Evolutionary conservation across 352 stramenopile species (phyloP).

Genomic region (Pythium vanterpoolii): DNA sequence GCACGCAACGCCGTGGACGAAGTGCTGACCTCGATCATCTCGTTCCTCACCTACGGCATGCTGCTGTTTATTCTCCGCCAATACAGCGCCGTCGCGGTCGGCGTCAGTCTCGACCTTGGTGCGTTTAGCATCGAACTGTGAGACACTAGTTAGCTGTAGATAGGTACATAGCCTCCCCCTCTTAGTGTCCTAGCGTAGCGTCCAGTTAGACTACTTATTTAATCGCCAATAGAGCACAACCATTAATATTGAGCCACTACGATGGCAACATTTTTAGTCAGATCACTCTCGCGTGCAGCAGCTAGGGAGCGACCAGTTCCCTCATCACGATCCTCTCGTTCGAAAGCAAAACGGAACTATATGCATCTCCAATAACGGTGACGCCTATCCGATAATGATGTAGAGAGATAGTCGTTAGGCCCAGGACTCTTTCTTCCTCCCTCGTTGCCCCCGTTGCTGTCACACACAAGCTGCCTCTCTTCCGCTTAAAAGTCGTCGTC

Average conservation of each 20-base stretch:
- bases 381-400: not conserved
- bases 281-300: too few relatives aligned
- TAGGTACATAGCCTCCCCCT: not conserved
- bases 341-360: not conserved
- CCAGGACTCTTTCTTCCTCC: not conserved
- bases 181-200: constrained; percentile 20
- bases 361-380: not conserved
- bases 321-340: too few relatives aligned
- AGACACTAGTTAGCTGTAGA: not conserved
- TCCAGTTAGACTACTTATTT: constrained; percentile 10
- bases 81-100: constrained; percentile 36
- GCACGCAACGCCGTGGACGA: constrained; percentile 33
- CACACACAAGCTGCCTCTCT: not conserved
- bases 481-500: constrained; percentile 43
- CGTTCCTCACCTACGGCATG: constrained; percentile 37
- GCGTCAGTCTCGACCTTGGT: constrained; percentile 36
- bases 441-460: not conserved
- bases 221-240: not conserved
- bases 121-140: constrained; percentile 41
- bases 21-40: constrained; percentile 33
- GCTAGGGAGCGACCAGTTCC: too few relatives aligned
- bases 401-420: not conserved
- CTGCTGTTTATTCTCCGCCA: constrained; percentile 34
- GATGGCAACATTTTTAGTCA: not conserved
- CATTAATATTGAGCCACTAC: not conserved